Conservation (phyloP, 2,329 filamentous ascomycete species). For the Venturia aucupariae region DNA sequence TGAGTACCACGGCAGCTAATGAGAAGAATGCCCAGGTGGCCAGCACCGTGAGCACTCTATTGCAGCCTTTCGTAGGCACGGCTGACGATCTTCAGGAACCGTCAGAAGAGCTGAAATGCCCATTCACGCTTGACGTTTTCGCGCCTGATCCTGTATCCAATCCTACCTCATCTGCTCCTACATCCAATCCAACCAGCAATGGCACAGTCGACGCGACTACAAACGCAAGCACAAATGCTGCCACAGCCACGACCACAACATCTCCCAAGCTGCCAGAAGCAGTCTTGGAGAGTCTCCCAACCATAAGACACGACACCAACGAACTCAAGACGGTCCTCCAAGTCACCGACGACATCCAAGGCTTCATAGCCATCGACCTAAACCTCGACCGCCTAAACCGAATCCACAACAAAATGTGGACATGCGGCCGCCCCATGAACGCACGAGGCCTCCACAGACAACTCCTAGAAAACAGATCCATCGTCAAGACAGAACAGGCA, state of each 20-base stretch:
- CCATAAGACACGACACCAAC: background rate
- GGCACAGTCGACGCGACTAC: background rate
- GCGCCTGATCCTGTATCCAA: background rate
- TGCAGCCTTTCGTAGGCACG: background rate
- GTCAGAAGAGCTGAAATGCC: background rate
- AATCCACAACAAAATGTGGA: conserved; percentile 13
- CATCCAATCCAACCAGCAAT: background rate
- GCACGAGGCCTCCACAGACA: conserved; percentile 14
- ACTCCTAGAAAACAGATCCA: background rate
- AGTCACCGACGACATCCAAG: background rate
- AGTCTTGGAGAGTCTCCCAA: conserved; percentile 3
- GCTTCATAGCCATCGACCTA: conserved; percentile 5
- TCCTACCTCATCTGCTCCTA: background rate
- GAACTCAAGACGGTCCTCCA: background rate
- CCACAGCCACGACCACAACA: background rate
- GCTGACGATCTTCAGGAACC: background rate
- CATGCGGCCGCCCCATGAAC: conserved; percentile 20
- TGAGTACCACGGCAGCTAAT: background rate
- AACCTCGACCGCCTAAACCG: conserved; percentile 12
- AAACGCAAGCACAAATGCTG: background rate
- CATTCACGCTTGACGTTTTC: conserved; percentile 3
- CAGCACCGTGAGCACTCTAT: background rate
- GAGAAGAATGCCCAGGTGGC: background rate
- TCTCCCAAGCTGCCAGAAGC: background rate
- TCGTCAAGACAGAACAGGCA: conserved; percentile 9